phyloP scores from a whole-genome alignment of 2,329 filamentous ascomycete species.

The Diplodia mutila region DNA sequence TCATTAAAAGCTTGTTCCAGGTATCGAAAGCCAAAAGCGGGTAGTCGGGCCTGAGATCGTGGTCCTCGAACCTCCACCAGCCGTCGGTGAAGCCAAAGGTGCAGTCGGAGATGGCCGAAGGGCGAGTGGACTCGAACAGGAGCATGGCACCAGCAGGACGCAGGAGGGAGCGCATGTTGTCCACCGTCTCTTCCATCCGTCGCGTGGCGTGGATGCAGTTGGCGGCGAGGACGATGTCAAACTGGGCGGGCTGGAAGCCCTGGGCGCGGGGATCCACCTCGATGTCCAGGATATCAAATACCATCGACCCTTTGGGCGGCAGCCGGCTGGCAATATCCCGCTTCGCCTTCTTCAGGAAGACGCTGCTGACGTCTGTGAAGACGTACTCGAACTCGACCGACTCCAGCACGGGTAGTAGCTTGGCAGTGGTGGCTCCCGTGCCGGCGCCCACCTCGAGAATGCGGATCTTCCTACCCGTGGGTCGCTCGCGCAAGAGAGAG shows the following conservation, averaged over 20 bases:
- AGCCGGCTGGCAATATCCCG: neutral
- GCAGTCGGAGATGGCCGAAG: neutral
- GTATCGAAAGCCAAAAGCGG: neutral
- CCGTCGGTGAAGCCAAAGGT: neutral
- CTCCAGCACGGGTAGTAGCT: neutral
- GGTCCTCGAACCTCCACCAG: neutral
- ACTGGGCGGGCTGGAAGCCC: conserved; percentile 26
- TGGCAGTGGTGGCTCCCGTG: neutral
- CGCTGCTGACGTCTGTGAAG: neutral
- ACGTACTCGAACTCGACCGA: neutral
- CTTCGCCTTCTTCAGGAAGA: neutral
- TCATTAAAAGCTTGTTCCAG: too few species aligned
- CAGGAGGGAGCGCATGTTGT: neutral
- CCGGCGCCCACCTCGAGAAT: neutral
- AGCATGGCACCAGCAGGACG: neutral
- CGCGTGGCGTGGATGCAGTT: neutral
- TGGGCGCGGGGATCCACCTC: conserved; percentile 26
- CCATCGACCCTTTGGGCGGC: conserved; percentile 12
- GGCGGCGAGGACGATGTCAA: conserved; percentile 30
- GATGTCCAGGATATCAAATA: conserved; percentile 30
- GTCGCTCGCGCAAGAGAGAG: neutral
- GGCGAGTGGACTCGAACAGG: neutral
- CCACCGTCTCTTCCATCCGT: neutral
- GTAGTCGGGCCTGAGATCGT: neutral
- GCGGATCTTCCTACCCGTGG: neutral